Base-by-base conservation (phyloP, 495 filamentous ascomycete species). In the Talaromyces stipitatus region DNA sequence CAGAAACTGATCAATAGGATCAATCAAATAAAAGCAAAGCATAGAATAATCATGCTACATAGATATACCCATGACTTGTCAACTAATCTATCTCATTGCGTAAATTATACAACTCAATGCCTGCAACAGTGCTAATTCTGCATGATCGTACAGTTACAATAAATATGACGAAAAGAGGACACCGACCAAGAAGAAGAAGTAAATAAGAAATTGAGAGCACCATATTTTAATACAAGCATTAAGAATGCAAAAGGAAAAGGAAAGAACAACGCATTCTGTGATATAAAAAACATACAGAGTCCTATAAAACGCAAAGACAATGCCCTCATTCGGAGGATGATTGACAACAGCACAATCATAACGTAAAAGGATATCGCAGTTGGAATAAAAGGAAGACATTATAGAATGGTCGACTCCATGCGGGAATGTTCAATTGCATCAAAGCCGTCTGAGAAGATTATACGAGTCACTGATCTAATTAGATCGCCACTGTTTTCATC, bases 401-500 rank as follows among this genome's bases (percentile, higher is more conserved):
- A 51, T 30, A 51, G n/a, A 20, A 51, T 7, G 12, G n/a, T n/a
- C 6, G 38, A 45, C 11, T 4, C 38, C 16, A 45, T n/a, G 16
- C 38, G 5, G 5, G 38, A 18, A 14, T 45, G 38, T 45, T 18
- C 38, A 20, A 4, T 5, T 4, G n/a, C 7, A 45, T 45, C 38
- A 4, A 5, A 14, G 5, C 4, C 16, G 11, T 4, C 7, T 4
- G 38, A 14, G 4, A 20, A 45, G 16, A 45, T 6, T 10, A 18
- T 45, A 45, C 38, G n/a, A 14, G 41, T 18, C 27, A 43, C 24
- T 12, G 33, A 27, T 16, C n/a, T 8, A 4, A 60, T 65, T 73
- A 82, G 58, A 82, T 81, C 33, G 77, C 75, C 58, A 82, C 78
- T 62, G 76, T 82, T 66, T 82, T 82, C 78, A 82, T 80, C 54